Percentiles rank a stretch among this genome's conserved stretches.
phyloP scores from a whole-genome alignment of 495 filamentous ascomycete genomes.

The Hypoxylon lenormandii region DNA sequence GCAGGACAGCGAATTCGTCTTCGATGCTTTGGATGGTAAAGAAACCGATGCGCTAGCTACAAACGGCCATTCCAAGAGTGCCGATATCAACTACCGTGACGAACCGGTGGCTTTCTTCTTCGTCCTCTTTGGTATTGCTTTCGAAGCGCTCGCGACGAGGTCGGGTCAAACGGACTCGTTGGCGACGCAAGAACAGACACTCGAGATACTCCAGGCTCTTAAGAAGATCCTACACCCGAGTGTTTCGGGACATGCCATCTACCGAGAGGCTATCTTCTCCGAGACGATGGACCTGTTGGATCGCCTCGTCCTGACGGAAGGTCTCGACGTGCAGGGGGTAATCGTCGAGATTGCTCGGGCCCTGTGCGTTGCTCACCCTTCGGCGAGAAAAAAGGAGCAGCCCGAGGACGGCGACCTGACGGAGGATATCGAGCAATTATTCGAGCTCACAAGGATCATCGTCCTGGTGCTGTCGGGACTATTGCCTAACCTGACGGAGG shows the following conservation, averaged over 20 bases:
- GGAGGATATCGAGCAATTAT: slow-evolving; percentile 97
- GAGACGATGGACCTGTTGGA: slow-evolving; percentile 97
- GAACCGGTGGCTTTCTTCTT: slow-evolving; percentile 99
- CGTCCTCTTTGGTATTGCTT: slow-evolving; percentile 94
- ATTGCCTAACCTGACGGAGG: slow-evolving; percentile 85
- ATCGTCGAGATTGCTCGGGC: slow-evolving; percentile 93
- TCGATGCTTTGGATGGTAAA: slow-evolving; percentile 93
- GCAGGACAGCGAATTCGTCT: slow-evolving; percentile 96
- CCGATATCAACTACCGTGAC: slow-evolving; percentile 95
- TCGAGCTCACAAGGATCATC: slow-evolving; percentile 94
- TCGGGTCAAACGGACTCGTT: slow-evolving; percentile 75
- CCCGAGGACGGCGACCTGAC: slow-evolving; percentile 79
- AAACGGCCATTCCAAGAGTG: slow-evolving; percentile 65
- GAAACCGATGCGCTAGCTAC: slow-evolving; percentile 64
- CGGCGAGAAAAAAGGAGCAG: slow-evolving; percentile 76
- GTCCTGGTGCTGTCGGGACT: slow-evolving; percentile 89
- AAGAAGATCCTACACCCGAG: slow-evolving; percentile 94
- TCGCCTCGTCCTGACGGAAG: slow-evolving; percentile 90
- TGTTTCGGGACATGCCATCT: slow-evolving; percentile 96
- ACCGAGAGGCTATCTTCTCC: slow-evolving; percentile 93
- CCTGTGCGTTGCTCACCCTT: slow-evolving; percentile 88
- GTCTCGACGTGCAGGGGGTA: slow-evolving; percentile 85
- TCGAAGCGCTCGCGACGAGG: slow-evolving; percentile 89
- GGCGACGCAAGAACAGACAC: slow-evolving; percentile 79
- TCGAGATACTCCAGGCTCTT: slow-evolving; percentile 89